phyloP scores from a whole-genome alignment of 2,329 filamentous ascomycete species.

The Pyrenochaeta sp. region DNA sequence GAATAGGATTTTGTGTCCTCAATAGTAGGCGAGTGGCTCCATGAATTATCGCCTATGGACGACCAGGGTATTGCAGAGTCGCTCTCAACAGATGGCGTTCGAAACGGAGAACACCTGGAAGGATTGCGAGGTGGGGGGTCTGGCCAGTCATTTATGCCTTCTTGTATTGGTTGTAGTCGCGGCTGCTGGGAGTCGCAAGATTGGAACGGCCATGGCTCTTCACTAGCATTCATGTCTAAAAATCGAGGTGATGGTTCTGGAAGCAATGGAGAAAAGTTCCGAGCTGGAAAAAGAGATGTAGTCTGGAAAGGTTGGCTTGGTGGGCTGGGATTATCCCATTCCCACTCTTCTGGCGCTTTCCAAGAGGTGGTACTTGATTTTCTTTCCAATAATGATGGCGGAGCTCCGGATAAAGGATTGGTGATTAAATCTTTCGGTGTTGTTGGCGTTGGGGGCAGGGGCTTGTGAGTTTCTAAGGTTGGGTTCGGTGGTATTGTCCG shows the following conservation, averaged over 20 bases:
- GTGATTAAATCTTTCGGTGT: neutral
- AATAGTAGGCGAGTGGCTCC: neutral
- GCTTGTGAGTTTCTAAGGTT: constrained; percentile 26
- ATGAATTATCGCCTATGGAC: neutral
- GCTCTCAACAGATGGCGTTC: neutral
- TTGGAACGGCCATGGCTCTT: constrained; percentile 14
- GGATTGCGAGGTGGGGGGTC: constrained; percentile 30
- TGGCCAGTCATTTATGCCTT: constrained; percentile 10
- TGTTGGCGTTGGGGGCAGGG: constrained; percentile 35
- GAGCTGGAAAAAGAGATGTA: constrained; percentile 10
- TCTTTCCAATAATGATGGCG: constrained; percentile 3
- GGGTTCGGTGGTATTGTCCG: constrained; percentile 29
- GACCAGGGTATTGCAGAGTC: neutral
- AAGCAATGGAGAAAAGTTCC: constrained; percentile 36
- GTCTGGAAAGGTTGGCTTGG: constrained; percentile 5
- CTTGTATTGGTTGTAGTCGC: constrained; percentile 29
- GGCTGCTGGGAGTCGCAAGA: constrained; percentile 13
- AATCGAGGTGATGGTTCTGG: constrained; percentile 40
- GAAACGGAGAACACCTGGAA: constrained; percentile 24
- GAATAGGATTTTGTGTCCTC: neutral
- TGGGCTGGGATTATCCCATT: neutral
- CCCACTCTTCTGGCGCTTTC: constrained; percentile 41
- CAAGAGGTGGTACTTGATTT: constrained; percentile 25
- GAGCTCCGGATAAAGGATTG: neutral
- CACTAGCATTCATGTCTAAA: constrained; percentile 18